A percentile compares a stretch with the other conserved stretches of the same genome.
phyloP scores from a whole-genome alignment of 371 early-diverging fungal species.

The Synchytrium microbalum region DNA sequence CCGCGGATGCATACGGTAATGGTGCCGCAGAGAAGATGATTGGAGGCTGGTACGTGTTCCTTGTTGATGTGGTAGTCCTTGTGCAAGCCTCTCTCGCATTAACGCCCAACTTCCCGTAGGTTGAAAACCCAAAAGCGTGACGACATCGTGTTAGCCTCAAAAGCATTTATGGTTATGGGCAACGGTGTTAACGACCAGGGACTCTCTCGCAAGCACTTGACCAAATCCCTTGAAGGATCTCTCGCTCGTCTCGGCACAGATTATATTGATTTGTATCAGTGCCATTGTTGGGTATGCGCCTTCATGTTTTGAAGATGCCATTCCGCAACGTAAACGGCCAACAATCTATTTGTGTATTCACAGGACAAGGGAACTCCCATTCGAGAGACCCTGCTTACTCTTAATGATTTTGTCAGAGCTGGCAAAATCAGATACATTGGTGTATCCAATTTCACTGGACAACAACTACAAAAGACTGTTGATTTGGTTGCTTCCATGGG shows the following conservation, averaged over 20 bases:
- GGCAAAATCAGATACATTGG: constrained; percentile 42
- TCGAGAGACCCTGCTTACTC: constrained; percentile 34
- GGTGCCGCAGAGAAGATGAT: constrained; percentile 21
- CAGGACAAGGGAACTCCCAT: constrained; percentile 18
- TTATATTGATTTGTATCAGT: constrained; percentile 29
- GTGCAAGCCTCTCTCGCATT: too few relatives aligned
- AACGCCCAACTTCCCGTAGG: too few relatives aligned
- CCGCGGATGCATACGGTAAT: constrained; percentile 11
- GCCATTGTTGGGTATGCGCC: constrained; percentile 31
- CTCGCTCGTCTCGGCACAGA: constrained; percentile 33
- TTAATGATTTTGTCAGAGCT: constrained; percentile 39
- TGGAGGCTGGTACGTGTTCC: too few relatives aligned
- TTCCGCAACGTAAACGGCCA: too few relatives aligned
- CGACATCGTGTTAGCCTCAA: background rate
- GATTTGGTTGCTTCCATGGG: background rate
- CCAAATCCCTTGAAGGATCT: constrained; percentile 41
- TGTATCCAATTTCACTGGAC: constrained; percentile 32
- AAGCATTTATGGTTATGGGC: background rate
- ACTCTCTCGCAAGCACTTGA: constrained; percentile 44
- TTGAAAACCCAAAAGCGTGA: background rate
- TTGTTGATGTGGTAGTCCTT: too few relatives aligned
- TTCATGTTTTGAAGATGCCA: too few relatives aligned
- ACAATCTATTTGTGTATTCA: too few relatives aligned
- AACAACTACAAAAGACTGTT: constrained; percentile 19
- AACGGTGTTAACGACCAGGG: constrained; percentile 25